Base-by-base conservation (phyloP, 2,329 filamentous ascomycete species). In the Periconia digitata region DNA sequence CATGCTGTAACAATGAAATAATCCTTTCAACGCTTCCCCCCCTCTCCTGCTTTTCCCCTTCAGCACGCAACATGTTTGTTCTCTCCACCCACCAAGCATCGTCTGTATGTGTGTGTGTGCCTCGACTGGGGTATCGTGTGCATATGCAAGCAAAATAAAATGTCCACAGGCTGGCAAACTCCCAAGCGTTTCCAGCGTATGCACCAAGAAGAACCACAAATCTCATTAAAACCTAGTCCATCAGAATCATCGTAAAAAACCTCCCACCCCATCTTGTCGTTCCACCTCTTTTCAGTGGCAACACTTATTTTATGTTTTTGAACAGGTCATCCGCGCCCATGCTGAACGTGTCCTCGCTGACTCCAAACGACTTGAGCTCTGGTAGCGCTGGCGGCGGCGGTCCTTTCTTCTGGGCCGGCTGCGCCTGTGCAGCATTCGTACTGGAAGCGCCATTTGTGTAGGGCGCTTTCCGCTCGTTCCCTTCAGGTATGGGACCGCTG, bases 321-420 rank as follows among this genome's bases (percentile, higher is more conserved):
- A 73, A 73, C 65, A 73, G 60, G 54, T 72, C 69, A 37, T 71
- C 70, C 7, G 60, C 70, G 8, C 63, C 67, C 36, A 72, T 46
- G 47, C 60, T 62, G 13, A 62, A 53, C 36, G 65, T 51, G 36
- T 71, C 68, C 16, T 69, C 65, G 36, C 59, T 66, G 44, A 70
- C 63, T 0, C 66, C 66, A 46, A 73, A 69, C 15, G 64, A 58
- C 49, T 63, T 63, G 45, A 73, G 64, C 44, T 70, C 69, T 8
- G 71, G 71, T 27, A 74, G 55, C 13, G 69, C 68, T 22, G 71
- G 71, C n/a, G 71, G 66, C 18, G 71, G 71, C 18, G 70, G 70
- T 3, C 65, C 68, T 50, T 68, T 67, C 50, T 62, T 63, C 52
- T 56, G 44, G 43, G 40, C 8, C 15, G 22, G 17, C 34, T 18